Percentiles rank a stretch among this genome's conserved stretches.
Conservation (phyloP, 345 rosid species). For the Linum tenue region DNA sequence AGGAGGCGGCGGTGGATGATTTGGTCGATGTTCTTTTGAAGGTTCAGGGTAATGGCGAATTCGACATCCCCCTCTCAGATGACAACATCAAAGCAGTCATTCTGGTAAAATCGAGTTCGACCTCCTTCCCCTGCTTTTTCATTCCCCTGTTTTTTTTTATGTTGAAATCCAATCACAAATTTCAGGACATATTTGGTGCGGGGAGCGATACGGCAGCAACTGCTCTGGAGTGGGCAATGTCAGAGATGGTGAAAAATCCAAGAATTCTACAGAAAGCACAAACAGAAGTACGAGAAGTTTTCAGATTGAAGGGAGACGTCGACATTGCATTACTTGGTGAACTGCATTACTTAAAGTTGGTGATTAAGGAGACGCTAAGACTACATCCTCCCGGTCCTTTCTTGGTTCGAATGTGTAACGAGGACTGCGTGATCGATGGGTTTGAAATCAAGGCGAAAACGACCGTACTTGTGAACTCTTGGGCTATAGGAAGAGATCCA, state of each 20-base stretch:
- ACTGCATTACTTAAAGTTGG: conserved; percentile 2
- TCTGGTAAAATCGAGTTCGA: not conserved
- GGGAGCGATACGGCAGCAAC: conserved; percentile 15
- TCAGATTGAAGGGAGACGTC: not conserved
- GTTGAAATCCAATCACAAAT: no score
- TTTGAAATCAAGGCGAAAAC: conserved; percentile 6
- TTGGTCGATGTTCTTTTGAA: conserved; percentile 11
- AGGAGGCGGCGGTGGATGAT: not conserved
- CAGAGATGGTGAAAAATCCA: conserved; percentile 13
- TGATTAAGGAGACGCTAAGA: conserved; percentile 14
- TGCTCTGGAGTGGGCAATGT: conserved; percentile 11
- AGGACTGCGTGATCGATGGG: conserved; percentile 8
- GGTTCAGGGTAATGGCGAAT: not conserved
- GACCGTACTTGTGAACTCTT: conserved; percentile 8
- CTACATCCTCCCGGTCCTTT: conserved; percentile 9
- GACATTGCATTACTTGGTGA: conserved; percentile 2
- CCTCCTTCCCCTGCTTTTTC: no score
- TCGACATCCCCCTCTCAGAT: not conserved
- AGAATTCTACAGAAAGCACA: conserved; percentile 10
- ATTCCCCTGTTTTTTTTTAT: no score
- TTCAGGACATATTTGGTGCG: conserved; percentile 11
- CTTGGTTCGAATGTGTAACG: conserved; percentile 10
- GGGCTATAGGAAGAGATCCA: conserved; percentile 17
- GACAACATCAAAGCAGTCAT: not conserved
- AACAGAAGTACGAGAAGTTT: conserved; percentile 10